Evolutionary conservation across 768 basidiomycete genomes (phyloP).

Genomic region (Termitomyces sp.): DNA sequence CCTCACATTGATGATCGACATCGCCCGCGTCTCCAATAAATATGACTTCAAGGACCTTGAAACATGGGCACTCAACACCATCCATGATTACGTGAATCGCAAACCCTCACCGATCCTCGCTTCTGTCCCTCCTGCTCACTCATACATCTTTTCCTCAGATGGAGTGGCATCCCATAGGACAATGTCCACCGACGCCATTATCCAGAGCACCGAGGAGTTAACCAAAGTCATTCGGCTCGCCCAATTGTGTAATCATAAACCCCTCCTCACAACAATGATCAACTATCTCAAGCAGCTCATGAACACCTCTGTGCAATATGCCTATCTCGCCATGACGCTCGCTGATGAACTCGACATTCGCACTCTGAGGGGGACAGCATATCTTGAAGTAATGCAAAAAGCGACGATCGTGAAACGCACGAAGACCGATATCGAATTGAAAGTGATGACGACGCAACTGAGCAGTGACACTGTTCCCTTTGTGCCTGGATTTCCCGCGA

Average conservation of each 20-base stretch:
- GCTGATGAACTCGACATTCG: constrained; percentile 67
- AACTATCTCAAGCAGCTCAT: constrained; percentile 57
- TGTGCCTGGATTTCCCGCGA: neutral
- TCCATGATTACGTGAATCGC: constrained; percentile 62
- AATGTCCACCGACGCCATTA: constrained; percentile 13
- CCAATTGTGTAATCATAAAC: constrained; percentile 61
- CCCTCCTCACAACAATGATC: constrained; percentile 59
- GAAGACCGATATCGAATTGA: constrained; percentile 24
- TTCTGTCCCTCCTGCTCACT: constrained; percentile 33
- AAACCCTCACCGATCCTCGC: constrained; percentile 51
- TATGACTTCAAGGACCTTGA: constrained; percentile 74
- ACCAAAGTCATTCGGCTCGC: constrained; percentile 64
- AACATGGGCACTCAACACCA: constrained; percentile 72
- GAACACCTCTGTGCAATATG: constrained; percentile 58
- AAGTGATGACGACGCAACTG: constrained; percentile 8
- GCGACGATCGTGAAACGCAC: constrained; percentile 40
- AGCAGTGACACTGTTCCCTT: neutral
- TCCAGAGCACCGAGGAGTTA: constrained; percentile 43
- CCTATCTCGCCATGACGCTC: constrained; percentile 69
- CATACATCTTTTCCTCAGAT: constrained; percentile 26
- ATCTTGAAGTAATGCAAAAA: constrained; percentile 73
- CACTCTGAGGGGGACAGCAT: constrained; percentile 58
- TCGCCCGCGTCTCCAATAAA: constrained; percentile 67
- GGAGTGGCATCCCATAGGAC: constrained; percentile 9
- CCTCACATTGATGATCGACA: constrained; percentile 53